Percentiles rank a stretch among this genome's conserved stretches.
These are phyloP conservation scores for Protomyces macrosporus DNA, from an alignment of 1,139 yeast species.

Conservation along the genomic window DNA sequence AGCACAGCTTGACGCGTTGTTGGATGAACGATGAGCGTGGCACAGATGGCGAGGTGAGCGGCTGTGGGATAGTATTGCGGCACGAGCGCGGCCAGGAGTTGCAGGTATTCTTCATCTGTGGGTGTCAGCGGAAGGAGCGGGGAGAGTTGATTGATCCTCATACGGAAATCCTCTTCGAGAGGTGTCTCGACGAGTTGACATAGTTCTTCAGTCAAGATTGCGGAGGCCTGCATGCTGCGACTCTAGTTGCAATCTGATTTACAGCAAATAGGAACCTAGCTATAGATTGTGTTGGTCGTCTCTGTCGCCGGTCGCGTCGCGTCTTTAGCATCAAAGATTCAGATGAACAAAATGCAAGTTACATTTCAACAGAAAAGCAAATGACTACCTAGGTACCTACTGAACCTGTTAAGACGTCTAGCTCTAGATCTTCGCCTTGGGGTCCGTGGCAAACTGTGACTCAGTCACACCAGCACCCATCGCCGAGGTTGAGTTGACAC, in stretches of 20 bases:
- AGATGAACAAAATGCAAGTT: neutral
- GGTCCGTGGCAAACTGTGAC: conserved; percentile 15
- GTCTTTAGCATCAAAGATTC: neutral
- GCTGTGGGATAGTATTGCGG: conserved; percentile 2
- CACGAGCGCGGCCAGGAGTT: conserved; percentile 8
- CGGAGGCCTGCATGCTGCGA: neutral
- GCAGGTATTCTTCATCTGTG: neutral
- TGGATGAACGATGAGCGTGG: conserved; percentile 16
- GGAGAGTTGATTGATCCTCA: neutral
- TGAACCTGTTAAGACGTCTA: too few species aligned
- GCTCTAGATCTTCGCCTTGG: conserved; percentile 10
- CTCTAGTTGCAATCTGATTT: neutral
- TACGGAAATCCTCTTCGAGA: conserved; percentile 13
- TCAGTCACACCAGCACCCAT: conserved; percentile 98
- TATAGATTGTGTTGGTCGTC: neutral
- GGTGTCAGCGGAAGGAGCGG: neutral
- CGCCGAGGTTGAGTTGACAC: conserved; percentile 92
- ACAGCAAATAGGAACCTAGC: neutral
- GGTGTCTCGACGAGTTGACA: conserved; percentile 13
- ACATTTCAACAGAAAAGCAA: neutral
- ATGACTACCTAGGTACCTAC: neutral
- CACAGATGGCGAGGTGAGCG: conserved; percentile 6
- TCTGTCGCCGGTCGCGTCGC: neutral
- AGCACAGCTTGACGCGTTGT: neutral
- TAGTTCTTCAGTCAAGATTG: neutral